Percentiles rank a stretch among this genome's conserved stretches.
These are phyloP conservation scores for Calocera cornea DNA, from an alignment of 768 basidiomycete genomes.

Conservation along the genomic window DNA sequence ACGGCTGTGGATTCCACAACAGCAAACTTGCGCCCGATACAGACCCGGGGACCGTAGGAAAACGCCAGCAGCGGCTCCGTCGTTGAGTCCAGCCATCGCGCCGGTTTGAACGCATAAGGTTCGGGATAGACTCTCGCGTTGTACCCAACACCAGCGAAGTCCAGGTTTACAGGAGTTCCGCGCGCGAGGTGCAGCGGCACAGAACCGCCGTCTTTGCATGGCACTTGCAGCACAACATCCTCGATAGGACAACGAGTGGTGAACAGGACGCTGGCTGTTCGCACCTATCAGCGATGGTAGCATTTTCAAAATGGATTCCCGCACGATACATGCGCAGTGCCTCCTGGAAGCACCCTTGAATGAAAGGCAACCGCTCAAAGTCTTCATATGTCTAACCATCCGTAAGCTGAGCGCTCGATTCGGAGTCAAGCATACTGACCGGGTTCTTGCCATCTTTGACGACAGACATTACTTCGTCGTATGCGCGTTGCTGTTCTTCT, in stretches of 20 bases:
- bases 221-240: neutral
- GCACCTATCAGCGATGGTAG: no score
- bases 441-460: slow-evolving; percentile 16
- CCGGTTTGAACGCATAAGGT: neutral
- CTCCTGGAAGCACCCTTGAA: neutral
- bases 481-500: slow-evolving; percentile 24
- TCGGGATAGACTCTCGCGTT: neutral
- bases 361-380: neutral
- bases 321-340: neutral
- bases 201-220: neutral
- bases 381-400: neutral
- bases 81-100: neutral
- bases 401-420: neutral
- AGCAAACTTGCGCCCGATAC: neutral
- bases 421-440: slow-evolving; percentile 6
- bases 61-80: neutral
- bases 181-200: neutral
- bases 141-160: neutral
- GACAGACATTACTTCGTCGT: slow-evolving; percentile 22
- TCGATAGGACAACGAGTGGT: neutral
- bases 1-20: neutral
- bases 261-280: neutral
- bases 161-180: neutral
- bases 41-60: neutral
- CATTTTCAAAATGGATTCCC: neutral